Base-by-base conservation (phyloP, 352 stramenopile species). In the Phytophthora citricola region DNA sequence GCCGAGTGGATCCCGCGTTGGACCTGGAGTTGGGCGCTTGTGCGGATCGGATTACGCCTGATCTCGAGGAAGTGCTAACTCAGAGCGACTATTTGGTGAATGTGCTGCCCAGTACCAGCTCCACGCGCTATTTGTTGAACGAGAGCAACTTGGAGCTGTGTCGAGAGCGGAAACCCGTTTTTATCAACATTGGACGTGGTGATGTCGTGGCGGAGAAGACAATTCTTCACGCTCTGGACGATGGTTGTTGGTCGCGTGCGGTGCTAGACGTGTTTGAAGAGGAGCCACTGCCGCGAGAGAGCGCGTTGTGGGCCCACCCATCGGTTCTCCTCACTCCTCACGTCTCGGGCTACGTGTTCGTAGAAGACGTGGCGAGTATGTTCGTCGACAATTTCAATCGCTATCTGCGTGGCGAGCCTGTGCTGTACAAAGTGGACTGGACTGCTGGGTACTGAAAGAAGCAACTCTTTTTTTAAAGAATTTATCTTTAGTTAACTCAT, bases 181-280 rank as follows among this genome's bases (percentile, higher is more conserved):
- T 98, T 55, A 83, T 98, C 65, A 97, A 97, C 78, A 86, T 96
- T 26, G 92, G 92, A 5, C 84, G 92, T 15, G 92, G 92, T 12
- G 89, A 96, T 63, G 71, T 98, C 14, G 78, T 97, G 40, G 43
- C 66, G 17, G 85, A 94, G 62, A 48, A 58, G 15, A 73, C 69
- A 11, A 71, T 97, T 27, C 27, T 96, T 29, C 27, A 51, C 32
- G 83, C 89, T 34, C 66, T 97, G 15, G 80, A 94, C 56, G 67
- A 75, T 4, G 44, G 72, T 2, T 81, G 82, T 54, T 82, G 92
- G 36, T 83, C 77, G 6, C 63, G 58, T 15, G 77, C 77, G n/a
- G 78, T 86, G 55, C 63, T 91, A 51, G 82, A 91, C 40, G 79
- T 88, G 27, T 78, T 85, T 46, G 75, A 85, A 17, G 34, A 83